Conservation (phyloP, 1,284 basidiomycete genomes). For the Fistulina hepatica region DNA sequence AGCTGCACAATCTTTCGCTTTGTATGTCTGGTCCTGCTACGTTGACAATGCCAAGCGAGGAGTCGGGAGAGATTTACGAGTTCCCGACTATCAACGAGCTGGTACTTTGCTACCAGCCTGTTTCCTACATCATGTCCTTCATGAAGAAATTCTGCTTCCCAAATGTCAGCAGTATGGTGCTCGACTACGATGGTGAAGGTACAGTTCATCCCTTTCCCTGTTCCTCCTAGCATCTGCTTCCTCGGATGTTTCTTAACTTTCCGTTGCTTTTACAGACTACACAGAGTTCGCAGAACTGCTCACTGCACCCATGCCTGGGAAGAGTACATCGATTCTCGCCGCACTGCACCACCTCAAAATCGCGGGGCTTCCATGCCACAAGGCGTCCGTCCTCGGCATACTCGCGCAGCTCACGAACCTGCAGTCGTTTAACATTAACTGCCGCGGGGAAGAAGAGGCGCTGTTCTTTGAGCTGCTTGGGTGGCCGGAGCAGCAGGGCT, state of each 20-base stretch:
- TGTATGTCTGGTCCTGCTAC: constrained; percentile 41
- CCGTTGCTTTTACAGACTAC: too few species aligned
- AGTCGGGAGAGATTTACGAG: constrained; percentile 29
- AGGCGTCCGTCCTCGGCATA: constrained; percentile 24
- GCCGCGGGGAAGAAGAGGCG: constrained; percentile 19
- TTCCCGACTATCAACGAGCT: constrained; percentile 39
- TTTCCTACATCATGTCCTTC: constrained; percentile 34
- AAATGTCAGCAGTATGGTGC: constrained; percentile 31
- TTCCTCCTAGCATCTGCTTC: too few species aligned
- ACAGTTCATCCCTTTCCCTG: too few species aligned
- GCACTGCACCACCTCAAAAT: constrained; percentile 40
- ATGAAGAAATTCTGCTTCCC: constrained; percentile 39
- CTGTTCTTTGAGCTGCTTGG: constrained; percentile 32
- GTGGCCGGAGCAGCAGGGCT: constrained; percentile 8
- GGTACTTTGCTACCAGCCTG: constrained; percentile 35
- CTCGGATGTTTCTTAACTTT: too few species aligned
- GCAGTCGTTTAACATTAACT: constrained; percentile 33
- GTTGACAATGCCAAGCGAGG: constrained; percentile 24
- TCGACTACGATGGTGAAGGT: constrained; percentile 42
- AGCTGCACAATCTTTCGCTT: constrained; percentile 37
- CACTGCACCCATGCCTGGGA: constrained; percentile 23
- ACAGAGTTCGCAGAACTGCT: constrained; percentile 34
- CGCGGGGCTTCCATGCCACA: constrained; percentile 31
- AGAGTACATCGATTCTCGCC: constrained; percentile 31
- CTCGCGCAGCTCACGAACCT: constrained; percentile 36